Conservation (phyloP, 805 yeast species). For the Candida cerambycidarum region DNA sequence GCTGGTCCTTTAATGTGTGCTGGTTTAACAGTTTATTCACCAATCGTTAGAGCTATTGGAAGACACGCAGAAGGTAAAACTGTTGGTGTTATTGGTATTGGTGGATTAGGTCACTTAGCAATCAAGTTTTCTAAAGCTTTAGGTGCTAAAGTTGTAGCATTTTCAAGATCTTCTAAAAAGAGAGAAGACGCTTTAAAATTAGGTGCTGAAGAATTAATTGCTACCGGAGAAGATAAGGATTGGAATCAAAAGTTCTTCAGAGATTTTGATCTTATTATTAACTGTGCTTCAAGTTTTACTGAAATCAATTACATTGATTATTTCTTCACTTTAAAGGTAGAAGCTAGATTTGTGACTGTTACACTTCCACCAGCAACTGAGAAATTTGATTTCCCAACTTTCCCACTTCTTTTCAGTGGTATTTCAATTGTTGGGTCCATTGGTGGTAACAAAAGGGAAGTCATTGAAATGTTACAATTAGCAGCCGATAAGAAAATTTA, state of each 20-base stretch:
- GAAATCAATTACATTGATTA: conserved; percentile 50
- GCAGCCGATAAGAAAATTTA: conserved; percentile 35
- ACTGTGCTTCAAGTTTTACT: conserved; percentile 52
- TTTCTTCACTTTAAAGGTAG: conserved; percentile 29
- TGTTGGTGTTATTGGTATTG: conserved; percentile 64
- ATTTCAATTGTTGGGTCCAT: conserved; percentile 28
- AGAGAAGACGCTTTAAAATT: conserved; percentile 29
- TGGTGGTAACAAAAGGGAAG: conserved; percentile 36
- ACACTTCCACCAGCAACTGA: conserved; percentile 29
- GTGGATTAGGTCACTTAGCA: conserved; percentile 68
- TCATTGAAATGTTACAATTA: conserved; percentile 34
- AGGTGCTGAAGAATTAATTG: conserved; percentile 40
- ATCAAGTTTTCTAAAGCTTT: conserved; percentile 58
- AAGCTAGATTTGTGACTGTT: conserved; percentile 24
- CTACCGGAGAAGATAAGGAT: conserved; percentile 49
- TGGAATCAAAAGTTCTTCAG: conserved; percentile 34
- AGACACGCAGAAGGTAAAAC: conserved; percentile 27
- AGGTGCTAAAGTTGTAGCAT: conserved; percentile 61
- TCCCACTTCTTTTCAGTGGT: conserved; percentile 24
- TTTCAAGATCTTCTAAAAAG: conserved; percentile 29
- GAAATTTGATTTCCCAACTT: conserved; percentile 21
- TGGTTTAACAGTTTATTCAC: conserved; percentile 55
- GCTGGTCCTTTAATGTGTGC: conserved; percentile 60
- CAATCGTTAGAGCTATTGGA: conserved; percentile 33
- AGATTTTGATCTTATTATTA: conserved; percentile 51